phyloP scores from a whole-genome alignment of 345 rosid genomes.

The Syzygium oleosum region DNA sequence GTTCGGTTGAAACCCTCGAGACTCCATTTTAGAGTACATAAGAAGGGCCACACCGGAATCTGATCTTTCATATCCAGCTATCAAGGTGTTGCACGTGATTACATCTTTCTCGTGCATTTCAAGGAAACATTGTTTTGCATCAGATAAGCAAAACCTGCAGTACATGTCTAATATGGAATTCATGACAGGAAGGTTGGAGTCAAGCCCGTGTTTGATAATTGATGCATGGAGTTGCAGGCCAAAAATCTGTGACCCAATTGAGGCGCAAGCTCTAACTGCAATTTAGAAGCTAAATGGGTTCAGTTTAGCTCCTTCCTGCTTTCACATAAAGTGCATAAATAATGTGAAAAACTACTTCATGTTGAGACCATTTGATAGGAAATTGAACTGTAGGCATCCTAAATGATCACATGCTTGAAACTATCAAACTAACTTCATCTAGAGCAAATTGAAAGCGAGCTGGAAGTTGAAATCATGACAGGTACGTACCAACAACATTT shows the following conservation, averaged over 20 bases:
- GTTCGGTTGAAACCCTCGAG: slow-evolving; percentile 54
- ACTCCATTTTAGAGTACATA: slow-evolving; percentile 53
- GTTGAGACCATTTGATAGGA: neutral
- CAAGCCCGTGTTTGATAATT: slow-evolving; percentile 40
- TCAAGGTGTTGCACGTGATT: slow-evolving; percentile 75
- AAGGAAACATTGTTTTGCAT: slow-evolving; percentile 53
- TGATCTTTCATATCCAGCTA: slow-evolving; percentile 62
- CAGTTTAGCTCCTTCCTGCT: slow-evolving; percentile 44
- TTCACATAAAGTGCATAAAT: neutral
- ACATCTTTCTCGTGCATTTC: slow-evolving; percentile 58
- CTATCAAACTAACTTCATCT: neutral
- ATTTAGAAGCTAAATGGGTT: slow-evolving; percentile 66
- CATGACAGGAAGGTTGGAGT: slow-evolving; percentile 61
- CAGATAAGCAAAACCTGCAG: slow-evolving; percentile 54
- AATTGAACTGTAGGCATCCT: neutral
- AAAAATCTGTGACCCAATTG: slow-evolving; percentile 34
- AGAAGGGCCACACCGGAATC: slow-evolving; percentile 41
- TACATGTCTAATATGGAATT: slow-evolving; percentile 82
- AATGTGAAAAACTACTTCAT: neutral
- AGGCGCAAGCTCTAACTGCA: slow-evolving; percentile 74
- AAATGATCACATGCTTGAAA: neutral
- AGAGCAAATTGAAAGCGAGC: neutral
- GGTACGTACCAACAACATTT: slow-evolving; percentile 54
- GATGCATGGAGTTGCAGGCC: slow-evolving; percentile 65
- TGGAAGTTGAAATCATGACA: neutral